These are phyloP conservation scores for Aspergillus diversus DNA, from an alignment of 495 filamentous ascomycete species.

Conservation along the genomic window DNA sequence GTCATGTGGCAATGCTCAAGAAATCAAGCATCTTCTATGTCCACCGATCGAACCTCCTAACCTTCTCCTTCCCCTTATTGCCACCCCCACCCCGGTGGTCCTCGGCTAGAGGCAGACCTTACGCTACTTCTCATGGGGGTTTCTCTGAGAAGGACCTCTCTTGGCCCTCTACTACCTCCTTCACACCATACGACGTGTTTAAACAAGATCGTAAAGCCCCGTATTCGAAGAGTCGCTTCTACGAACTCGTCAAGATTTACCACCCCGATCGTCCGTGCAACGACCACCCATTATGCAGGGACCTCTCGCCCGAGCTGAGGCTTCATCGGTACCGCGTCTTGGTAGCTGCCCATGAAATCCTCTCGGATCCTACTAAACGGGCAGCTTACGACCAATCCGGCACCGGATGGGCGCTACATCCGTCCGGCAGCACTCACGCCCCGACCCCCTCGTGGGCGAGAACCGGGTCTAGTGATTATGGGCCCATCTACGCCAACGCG, in stretches of 20 bases:
- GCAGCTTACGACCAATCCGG: slow-evolving; percentile 82
- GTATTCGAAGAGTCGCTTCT: slow-evolving; percentile 83
- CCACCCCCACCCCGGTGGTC: slow-evolving; percentile 19
- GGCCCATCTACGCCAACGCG: slow-evolving; percentile 72
- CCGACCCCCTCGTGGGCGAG: slow-evolving; percentile 20
- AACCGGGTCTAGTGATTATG: slow-evolving; percentile 34
- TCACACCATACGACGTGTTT: slow-evolving; percentile 93
- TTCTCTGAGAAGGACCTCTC: slow-evolving; percentile 31
- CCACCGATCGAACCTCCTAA: slow-evolving; percentile 36
- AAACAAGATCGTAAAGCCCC: slow-evolving; percentile 60
- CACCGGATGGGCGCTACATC: slow-evolving; percentile 70
- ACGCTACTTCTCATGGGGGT: slow-evolving; percentile 37
- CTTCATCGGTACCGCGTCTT: slow-evolving; percentile 87
- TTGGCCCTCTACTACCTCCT: slow-evolving; percentile 41
- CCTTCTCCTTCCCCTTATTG: slow-evolving; percentile 24
- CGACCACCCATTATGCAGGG: slow-evolving; percentile 50
- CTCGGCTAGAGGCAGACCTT: slow-evolving; percentile 23
- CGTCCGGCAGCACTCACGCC: slow-evolving; percentile 14
- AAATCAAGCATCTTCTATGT: slow-evolving; percentile 30
- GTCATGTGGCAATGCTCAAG: slow-evolving; percentile 49
- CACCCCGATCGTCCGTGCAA: slow-evolving; percentile 78
- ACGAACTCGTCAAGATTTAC: slow-evolving; percentile 91
- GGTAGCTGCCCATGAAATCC: slow-evolving; percentile 83
- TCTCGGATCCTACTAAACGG: slow-evolving; percentile 80
- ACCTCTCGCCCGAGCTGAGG: slow-evolving; percentile 57